Base-by-base conservation (phyloP, 2,329 filamentous ascomycete genomes). In the Paradendryphiella salina region DNA sequence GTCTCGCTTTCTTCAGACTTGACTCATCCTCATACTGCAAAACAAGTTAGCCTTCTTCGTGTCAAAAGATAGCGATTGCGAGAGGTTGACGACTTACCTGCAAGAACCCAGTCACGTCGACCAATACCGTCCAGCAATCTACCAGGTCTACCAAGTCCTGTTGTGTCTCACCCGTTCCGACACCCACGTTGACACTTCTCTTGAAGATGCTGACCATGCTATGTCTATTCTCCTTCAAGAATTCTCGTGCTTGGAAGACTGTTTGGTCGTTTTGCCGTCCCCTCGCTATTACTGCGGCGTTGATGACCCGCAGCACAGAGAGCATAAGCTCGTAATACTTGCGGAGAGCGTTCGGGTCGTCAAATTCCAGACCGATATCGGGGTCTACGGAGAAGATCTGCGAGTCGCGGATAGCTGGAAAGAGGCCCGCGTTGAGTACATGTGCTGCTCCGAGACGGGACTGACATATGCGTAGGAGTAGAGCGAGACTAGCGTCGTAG, bases 181-280 rank as follows among this genome's bases (percentile, higher is more conserved):
- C 56, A 3, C 88, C 88, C 49, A 96, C 88, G 39, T 89, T 89
- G 0, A 89, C 89, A 62, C 89, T 89, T 60, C 91, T 82, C 77
- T 99, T 99, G 66, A 99, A 89, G 15, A 96, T 86, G 37, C 91
- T 88, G 57, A 94, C 85, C 64, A 97, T 89, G 49, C 92, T 85
- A 71, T 87, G 85, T 55, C 93, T 82, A 71, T 96, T 90, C 58
- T 94, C 88, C 5, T 82, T 81, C 52, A 99, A 77, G 75, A 99
- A 99, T 29, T 80, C 80, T 48, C 88, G 84, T 0, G 87, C 91
- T 68, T 92, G 89, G 33, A 86, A 81, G 33, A 92, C 73, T 1
- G 83, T 83, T 52, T 84, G 80, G 48, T 85, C 83, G 70, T 96
- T 96, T 65, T 95, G 88, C 14, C 87, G 80, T 0, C 93, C 93